These are phyloP conservation scores for grape (Vitis vinifera) DNA, from an alignment of 164 flowering plant genomes.

Conservation along the genomic window ASM3070453v1 NC_081820.1:24439501-24440000, in stretches of 20 bases:
- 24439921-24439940: constrained; percentile 26
- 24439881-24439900: constrained; percentile 21
- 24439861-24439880: constrained; percentile 23
- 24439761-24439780: constrained; percentile 18
- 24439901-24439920: constrained; percentile 10
- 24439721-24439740: constrained; percentile 16
- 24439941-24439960: neutral
- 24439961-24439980: constrained; percentile 12
- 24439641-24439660: too few species aligned
- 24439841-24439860: constrained; percentile 23
- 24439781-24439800: constrained; percentile 2
- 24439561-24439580: too few species aligned
- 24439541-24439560: too few species aligned
- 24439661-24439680: too few species aligned
- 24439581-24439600: too few species aligned
- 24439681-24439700: neutral
- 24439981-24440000: constrained; percentile 26
- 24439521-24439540: too few species aligned
- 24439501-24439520: too few species aligned
- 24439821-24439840: constrained; percentile 20
- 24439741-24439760: constrained; percentile 17
- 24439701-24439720: too few species aligned
- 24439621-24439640: too few species aligned
- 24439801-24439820: constrained; percentile 13
- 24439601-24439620: too few species aligned